Base-by-base conservation (phyloP, 495 filamentous ascomycete genomes). In the Viridothelium virens region DNA sequence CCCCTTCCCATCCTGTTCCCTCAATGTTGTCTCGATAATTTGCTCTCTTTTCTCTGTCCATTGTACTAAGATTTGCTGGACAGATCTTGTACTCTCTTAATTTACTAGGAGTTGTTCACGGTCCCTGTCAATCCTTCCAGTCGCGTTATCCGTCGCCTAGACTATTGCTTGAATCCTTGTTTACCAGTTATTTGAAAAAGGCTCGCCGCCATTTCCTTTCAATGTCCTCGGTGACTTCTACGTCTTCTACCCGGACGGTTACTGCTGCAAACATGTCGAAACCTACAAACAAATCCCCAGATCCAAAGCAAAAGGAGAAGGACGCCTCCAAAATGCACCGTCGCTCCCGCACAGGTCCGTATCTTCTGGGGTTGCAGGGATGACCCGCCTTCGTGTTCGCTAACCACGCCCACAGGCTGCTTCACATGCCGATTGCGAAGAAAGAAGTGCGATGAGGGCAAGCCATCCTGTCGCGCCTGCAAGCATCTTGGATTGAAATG, bases 381-480 rank as follows among this genome's bases (percentile, higher is more conserved):
- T 33, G 38, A 38, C 50, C 63, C 16, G 38, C 16, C n/a, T 48
- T 65, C 38, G 62, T 68, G 61, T 31, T 67, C 63, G 66, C 71
- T 75, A 67, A 76, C 74, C 36, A 48, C 56, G 37, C 47, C 68
- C 62, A 66, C 76, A 97, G 94, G 94, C 62, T 98, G 94, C 84
- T 98, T 93, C 77, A 97, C 93, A 64, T 98, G 94, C 81, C 88
- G 94, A 72, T 78, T 98, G 68, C 86, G 94, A 74, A 79, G 94
- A 71, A 97, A 98, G 84, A 98, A 98, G 85, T 97, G 94, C 79
- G 93, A 98, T 74, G 94, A 98, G 78, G 88, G 87, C 64, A 89
- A 89, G 71, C 89, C 91, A 46, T 80, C 85, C 68, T 98, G 94
- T 80, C 85, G 84, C 62, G 91, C 93, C 62, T 98, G 94, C 84